phyloP scores from a whole-genome alignment of 495 filamentous ascomycete genomes.

The Sabuloglossum arenarium region DNA sequence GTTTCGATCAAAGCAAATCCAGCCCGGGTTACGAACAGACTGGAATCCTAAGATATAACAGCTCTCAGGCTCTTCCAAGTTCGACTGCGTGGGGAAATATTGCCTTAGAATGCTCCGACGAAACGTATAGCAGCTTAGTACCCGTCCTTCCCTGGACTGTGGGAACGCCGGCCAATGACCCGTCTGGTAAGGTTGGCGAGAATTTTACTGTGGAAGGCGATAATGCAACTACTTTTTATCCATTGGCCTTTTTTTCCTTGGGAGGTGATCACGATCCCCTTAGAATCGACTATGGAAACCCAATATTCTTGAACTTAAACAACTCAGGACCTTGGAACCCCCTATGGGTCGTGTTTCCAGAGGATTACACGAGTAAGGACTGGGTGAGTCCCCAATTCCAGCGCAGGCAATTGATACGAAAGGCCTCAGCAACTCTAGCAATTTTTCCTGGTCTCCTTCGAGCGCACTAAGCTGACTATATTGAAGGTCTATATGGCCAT shows the following conservation, averaged over 20 bases:
- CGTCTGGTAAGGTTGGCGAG: neutral
- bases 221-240: neutral
- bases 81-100: neutral
- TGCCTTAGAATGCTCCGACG: neutral
- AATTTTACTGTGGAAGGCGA: neutral
- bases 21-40: neutral
- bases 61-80: neutral
- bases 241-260: neutral
- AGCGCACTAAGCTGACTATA: neutral
- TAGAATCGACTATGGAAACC: slow-evolving; percentile 13
- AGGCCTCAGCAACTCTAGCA: neutral
- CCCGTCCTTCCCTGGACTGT: slow-evolving; percentile 3
- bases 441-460: neutral
- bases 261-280: slow-evolving; percentile 5
- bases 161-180: neutral
- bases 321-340: slow-evolving; percentile 8
- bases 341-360: neutral
- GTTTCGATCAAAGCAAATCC: neutral
- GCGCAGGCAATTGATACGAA: neutral
- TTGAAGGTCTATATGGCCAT: neutral
- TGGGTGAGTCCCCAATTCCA: neutral
- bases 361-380: neutral
- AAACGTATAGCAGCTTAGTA: neutral
- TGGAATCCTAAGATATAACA: slow-evolving; percentile 35
- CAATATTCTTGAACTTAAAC: slow-evolving; percentile 20